These are phyloP conservation scores for Agaricus subrufescens DNA, from an alignment of 768 basidiomycete species.

Conservation along the genomic window DNA sequence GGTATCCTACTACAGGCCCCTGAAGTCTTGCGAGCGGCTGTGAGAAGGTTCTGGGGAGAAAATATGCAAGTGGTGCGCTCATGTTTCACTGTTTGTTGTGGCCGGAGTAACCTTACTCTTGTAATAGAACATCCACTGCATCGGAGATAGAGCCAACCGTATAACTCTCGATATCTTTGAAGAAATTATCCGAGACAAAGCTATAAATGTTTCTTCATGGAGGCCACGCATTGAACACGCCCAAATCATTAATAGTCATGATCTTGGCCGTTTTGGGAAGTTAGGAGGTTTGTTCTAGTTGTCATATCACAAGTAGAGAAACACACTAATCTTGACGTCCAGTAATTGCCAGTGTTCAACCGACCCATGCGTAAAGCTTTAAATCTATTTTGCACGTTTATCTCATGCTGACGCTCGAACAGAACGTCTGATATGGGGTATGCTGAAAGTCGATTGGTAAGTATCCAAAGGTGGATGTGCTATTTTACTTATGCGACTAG, in stretches of 20 bases:
- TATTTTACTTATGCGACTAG: not conserved
- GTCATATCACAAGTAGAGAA: not conserved
- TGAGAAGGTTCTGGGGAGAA: conserved; percentile 62
- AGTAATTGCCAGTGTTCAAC: conserved; percentile 93
- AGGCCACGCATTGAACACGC: conserved; percentile 90
- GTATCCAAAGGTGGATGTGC: conserved; percentile 5
- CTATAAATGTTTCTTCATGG: conserved; percentile 38
- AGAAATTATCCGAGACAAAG: conserved; percentile 37
- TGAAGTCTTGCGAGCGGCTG: conserved; percentile 46
- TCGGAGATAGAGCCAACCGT: conserved; percentile 85
- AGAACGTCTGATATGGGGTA: conserved; percentile 92
- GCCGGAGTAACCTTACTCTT: not conserved
- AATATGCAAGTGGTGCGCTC: conserved; percentile 78
- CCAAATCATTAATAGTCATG: conserved; percentile 73
- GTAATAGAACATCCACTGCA: conserved; percentile 81
- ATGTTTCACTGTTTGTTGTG: not conserved
- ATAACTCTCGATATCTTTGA: conserved; percentile 84
- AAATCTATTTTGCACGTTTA: not conserved
- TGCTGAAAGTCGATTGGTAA: conserved; percentile 75
- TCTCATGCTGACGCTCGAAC: not conserved
- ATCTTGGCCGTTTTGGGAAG: conserved; percentile 62
- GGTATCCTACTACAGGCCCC: conserved; percentile 67
- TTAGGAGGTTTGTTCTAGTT: conserved; percentile 57
- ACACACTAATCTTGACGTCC: not conserved
- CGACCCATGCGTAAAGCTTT: conserved; percentile 75